Conservation (phyloP, 202 grass and related monocot genomes). For the Carex arenaria region DNA sequence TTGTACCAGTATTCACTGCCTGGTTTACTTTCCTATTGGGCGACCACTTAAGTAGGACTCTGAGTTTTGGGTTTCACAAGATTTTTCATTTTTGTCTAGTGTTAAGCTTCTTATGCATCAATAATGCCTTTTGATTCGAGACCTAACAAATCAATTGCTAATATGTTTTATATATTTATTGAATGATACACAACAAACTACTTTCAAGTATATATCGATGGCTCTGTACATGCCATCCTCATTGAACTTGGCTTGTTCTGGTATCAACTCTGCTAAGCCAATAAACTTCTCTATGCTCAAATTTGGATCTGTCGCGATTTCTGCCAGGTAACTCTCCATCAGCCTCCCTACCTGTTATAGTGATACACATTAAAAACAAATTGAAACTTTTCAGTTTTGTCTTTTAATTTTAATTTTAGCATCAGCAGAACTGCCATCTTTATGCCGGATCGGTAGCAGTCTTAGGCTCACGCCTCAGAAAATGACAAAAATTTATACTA, state of each 20-base stretch:
- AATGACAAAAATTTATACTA: too few relatives aligned
- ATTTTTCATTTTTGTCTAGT: neutral
- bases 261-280: constrained; percentile 56
- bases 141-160: neutral
- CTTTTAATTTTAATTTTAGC: too few relatives aligned
- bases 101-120: neutral
- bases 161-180: neutral
- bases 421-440: too few relatives aligned
- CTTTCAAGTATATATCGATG: constrained; percentile 91
- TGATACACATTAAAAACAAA: neutral
- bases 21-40: neutral
- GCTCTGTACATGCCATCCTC: constrained; percentile 96
- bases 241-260: constrained; percentile 61
- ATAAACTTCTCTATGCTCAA: constrained; percentile 60
- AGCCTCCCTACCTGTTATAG: constrained; percentile 52
- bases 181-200: constrained; percentile 15
- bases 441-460: too few relatives aligned
- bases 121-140: neutral
- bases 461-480: too few relatives aligned
- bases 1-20: neutral
- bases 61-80: neutral
- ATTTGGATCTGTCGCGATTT: constrained; percentile 70
- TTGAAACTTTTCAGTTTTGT: too few relatives aligned
- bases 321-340: constrained; percentile 83
- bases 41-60: neutral